Evolutionary conservation across 78 protist species (phyloP), one percentile per base, ranked within the genome.

Genomic region (Dictyostelium firmibasis): DNA sequence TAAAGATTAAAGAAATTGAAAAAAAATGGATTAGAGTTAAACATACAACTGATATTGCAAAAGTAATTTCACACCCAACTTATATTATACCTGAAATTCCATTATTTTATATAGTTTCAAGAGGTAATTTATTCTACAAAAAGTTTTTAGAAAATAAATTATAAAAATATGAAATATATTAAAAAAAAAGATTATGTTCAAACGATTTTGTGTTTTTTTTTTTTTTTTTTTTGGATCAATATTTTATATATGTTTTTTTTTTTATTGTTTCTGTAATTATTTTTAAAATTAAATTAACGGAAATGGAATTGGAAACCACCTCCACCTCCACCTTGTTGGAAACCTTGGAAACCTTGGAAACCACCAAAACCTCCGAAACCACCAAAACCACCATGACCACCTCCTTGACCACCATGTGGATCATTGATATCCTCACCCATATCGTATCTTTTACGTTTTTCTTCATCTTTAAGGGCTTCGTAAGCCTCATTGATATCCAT

Each of bases 401-500:
- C 83, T 27, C 72, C 60, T 36, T 36, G 57, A 2, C 84, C 92
- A 81, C 83, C 70, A 8, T 27, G n/a, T 23, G 57, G 69, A 23
- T 78, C 91, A 11, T 84, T 23, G 23, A 85, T 8, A 67, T 84
- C 91, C 3, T 92, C 92, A 67, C 97, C 97, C 25, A 86, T 20
- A 67, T 97, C 98, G n/a, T 96, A 97, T 47, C 92, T 29, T 11
- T 91, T 94, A 29, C 98, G 70, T 36, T 96, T 96, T 33, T 91
- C 92, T 70, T 91, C 62, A 78, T 97, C 98, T 0, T 41, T 27
- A 9, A 97, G 62, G 1, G 88, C 83, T 31, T 93, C 97, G 53
- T 96, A 97, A 23, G 98, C 98, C 33, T 89, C 69, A 67, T 77
- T 86, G 36, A 98, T 79, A 50, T 96, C 97, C 75, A 96, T 95